These are phyloP conservation scores for Sporobolomyces phaffii DNA, from an alignment of 768 basidiomycete species.

Conservation along the genomic window DNA sequence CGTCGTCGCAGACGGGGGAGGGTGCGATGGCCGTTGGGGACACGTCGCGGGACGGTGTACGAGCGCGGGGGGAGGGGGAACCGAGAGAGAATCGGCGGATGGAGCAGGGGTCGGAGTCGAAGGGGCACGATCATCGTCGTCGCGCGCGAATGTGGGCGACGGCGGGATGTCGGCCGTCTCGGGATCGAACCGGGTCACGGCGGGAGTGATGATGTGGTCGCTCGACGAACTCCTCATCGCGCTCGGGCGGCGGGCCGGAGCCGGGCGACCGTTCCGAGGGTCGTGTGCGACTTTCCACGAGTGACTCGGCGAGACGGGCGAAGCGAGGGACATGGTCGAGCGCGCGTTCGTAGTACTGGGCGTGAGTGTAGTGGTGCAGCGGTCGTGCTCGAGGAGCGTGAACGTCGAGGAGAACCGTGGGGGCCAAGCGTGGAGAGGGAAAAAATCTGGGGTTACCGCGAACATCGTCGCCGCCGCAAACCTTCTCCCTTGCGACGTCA, in stretches of 20 bases:
- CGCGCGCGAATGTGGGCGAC: background rate
- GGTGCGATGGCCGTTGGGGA: background rate
- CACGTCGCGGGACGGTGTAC: background rate
- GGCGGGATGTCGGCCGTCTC: background rate
- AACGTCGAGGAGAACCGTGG: too few species aligned
- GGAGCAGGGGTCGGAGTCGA: background rate
- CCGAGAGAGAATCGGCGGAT: too few species aligned
- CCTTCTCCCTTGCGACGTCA: too few species aligned
- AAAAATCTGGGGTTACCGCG: too few species aligned
- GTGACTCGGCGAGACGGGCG: background rate
- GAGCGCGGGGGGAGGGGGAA: background rate
- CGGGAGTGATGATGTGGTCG: slow-evolving; percentile 22
- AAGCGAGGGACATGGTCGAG: background rate
- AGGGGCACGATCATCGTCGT: too few species aligned
- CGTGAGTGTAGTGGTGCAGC: too few species aligned
- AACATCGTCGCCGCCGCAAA: too few species aligned
- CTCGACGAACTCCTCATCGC: slow-evolving; percentile 6
- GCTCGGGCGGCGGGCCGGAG: slow-evolving; percentile 2
- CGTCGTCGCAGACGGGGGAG: background rate
- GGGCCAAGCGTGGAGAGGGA: too few species aligned
- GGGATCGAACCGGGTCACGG: slow-evolving; percentile 18
- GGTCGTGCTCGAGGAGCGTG: too few species aligned
- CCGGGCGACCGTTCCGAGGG: background rate
- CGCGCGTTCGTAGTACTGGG: too few species aligned
- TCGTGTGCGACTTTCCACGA: background rate